Evolutionary conservation across 2,329 filamentous ascomycete species (phyloP).

Genomic region (Lasiodiplodia sp.): DNA sequence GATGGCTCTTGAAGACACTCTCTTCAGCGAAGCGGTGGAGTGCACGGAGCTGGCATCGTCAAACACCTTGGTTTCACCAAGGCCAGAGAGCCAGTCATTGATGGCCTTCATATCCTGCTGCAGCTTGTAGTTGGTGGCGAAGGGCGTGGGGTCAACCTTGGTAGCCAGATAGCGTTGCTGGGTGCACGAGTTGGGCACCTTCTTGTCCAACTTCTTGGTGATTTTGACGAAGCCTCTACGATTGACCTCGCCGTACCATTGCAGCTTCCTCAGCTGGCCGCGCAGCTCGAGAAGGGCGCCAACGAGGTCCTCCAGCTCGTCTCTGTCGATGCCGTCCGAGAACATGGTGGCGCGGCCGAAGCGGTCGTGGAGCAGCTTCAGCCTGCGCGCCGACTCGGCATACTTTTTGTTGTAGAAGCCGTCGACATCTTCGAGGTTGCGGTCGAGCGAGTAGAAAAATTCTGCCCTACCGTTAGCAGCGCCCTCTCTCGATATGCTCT

Average conservation of each 20-base stretch:
- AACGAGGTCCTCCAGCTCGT: conserved; percentile 91
- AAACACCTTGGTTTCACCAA: conserved; percentile 78
- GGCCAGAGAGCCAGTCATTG: conserved; percentile 88
- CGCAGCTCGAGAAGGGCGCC: conserved; percentile 88
- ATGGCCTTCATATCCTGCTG: conserved; percentile 70
- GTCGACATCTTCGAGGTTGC: conserved; percentile 96
- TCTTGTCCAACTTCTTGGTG: conserved; percentile 98
- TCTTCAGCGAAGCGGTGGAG: conserved; percentile 74
- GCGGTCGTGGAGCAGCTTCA: conserved; percentile 85
- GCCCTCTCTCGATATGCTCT: conserved; percentile 21
- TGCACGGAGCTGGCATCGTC: conserved; percentile 78
- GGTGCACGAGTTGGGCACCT: conserved; percentile 75
- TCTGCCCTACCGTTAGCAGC: conserved; percentile 61
- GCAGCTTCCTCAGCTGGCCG: conserved; percentile 85
- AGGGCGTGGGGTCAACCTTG: conserved; percentile 87
- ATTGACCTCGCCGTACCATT: conserved; percentile 99
- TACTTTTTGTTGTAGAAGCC: conserved; percentile 97
- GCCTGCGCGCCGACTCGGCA: conserved; percentile 79
- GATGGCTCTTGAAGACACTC: conserved; percentile 77
- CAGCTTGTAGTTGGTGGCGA: conserved; percentile 76
- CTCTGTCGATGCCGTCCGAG: conserved; percentile 77
- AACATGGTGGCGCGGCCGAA: conserved; percentile 79
- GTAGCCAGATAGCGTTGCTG: conserved; percentile 88
- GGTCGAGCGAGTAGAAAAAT: conserved; percentile 96
- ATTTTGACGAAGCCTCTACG: conserved; percentile 96